These are phyloP conservation scores for Aspergillus ellipticus DNA, from an alignment of 495 filamentous ascomycete species.

Conservation along the genomic window DNA sequence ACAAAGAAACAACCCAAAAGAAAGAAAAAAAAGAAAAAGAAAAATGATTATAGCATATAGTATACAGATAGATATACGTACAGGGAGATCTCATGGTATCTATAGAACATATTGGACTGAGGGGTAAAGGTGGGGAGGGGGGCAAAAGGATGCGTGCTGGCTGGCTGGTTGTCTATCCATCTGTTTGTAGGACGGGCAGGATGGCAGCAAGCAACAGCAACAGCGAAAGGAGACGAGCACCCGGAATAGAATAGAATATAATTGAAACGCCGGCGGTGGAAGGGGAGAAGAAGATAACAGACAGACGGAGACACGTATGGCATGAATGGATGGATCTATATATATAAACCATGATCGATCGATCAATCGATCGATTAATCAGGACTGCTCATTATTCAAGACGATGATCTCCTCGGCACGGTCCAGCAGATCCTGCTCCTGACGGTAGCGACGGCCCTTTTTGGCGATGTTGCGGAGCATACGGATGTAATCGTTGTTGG, in stretches of 20 bases:
- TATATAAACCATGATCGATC: background rate
- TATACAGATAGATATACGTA: background rate
- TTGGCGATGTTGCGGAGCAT: constrained; percentile 39
- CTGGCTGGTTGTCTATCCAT: too few species aligned
- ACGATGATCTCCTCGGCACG: constrained; percentile 27
- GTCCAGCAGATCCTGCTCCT: constrained; percentile 48
- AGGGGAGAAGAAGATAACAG: background rate
- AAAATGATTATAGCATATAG: constrained; percentile 1
- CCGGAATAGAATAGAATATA: too few species aligned
- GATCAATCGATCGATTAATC: too few species aligned
- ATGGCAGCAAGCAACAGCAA: too few species aligned
- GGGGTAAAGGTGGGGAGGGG: background rate
- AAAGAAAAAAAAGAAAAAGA: background rate
- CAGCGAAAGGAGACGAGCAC: too few species aligned
- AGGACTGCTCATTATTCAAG: too few species aligned
- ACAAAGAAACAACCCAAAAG: too few species aligned
- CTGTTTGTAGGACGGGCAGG: too few species aligned
- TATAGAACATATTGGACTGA: background rate
- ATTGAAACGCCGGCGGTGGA: too few species aligned
- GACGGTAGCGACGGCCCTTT: constrained; percentile 46
- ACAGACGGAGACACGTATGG: too few species aligned
- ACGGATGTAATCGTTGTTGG: constrained; percentile 34
- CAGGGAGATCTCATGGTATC: constrained; percentile 2
- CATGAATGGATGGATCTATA: background rate
- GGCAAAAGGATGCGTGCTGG: too few species aligned